Percentiles rank a stretch among this genome's conserved stretches.
Evolutionary conservation across 768 basidiomycete genomes (phyloP).

Genomic region (Russula emetica): DNA sequence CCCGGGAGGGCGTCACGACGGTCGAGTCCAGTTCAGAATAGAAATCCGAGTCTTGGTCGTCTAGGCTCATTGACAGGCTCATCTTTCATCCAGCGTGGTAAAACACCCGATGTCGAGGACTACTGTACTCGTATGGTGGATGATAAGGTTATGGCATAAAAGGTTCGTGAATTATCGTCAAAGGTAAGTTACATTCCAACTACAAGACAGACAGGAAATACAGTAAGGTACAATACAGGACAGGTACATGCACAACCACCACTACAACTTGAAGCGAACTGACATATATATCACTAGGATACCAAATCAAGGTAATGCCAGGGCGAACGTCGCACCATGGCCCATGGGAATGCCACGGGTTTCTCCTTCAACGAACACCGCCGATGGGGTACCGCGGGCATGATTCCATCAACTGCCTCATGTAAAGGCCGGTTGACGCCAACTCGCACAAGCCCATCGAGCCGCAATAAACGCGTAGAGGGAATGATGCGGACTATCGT

Average conservation of each 20-base stretch:
- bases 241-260: neutral
- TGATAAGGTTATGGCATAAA: neutral
- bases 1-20: constrained; percentile 13
- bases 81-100: neutral
- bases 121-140: too few species aligned
- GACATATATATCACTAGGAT: neutral
- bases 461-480: neutral
- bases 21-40: constrained; percentile 18
- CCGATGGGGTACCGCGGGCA: neutral
- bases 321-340: neutral
- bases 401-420: constrained; percentile 3
- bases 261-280: neutral
- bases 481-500: neutral
- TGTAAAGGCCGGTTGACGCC: neutral
- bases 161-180: neutral
- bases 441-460: neutral
- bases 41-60: constrained; percentile 18
- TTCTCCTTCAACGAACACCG: neutral
- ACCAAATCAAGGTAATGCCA: neutral
- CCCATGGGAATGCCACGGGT: neutral
- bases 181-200: neutral
- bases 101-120: too few species aligned
- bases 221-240: neutral
- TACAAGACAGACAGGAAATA: neutral
- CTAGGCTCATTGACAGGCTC: neutral